These are phyloP conservation scores for Danielia oregonensis DNA, from an alignment of 805 yeast genomes.

Conservation along the genomic window DNA sequence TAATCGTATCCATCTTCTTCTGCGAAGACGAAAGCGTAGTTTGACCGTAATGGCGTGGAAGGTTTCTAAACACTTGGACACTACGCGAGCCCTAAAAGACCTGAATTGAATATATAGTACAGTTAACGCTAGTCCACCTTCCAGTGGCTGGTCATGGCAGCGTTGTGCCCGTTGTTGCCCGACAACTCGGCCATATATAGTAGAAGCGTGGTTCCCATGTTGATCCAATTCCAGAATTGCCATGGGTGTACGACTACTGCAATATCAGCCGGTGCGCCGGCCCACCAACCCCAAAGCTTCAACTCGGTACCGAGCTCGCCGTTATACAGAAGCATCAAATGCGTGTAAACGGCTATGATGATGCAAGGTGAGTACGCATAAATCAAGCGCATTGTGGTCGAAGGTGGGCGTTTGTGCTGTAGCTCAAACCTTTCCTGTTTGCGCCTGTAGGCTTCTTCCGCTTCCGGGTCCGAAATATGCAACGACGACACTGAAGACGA, in stretches of 20 bases:
- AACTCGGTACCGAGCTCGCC: constrained; percentile 67
- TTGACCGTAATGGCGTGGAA: no score
- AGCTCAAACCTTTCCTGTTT: neutral
- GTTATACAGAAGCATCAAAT: constrained; percentile 83
- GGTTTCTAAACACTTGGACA: no score
- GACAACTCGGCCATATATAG: constrained; percentile 77
- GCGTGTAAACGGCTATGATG: constrained; percentile 92
- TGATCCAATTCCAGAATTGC: constrained; percentile 97
- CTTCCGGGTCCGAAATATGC: constrained; percentile 2
- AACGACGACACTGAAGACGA: constrained; percentile 20
- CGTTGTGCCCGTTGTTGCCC: constrained; percentile 28
- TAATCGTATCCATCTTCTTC: no score
- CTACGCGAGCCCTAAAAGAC: no score
- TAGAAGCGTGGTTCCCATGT: constrained; percentile 75
- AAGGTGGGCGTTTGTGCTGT: constrained; percentile 10
- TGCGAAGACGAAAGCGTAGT: no score
- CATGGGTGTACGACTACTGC: constrained; percentile 58
- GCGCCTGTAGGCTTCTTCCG: constrained; percentile 2
- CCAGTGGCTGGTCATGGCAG: constrained; percentile 44
- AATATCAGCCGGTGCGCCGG: constrained; percentile 18
- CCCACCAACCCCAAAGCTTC: constrained; percentile 57
- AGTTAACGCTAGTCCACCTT: constrained; percentile 26
- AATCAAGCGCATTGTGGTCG: constrained; percentile 50
- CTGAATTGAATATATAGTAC: constrained; percentile 3
- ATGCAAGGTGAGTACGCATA: constrained; percentile 93